These are phyloP conservation scores for Eucalyptus cladocalyx DNA, from an alignment of 345 rosid genomes.

Conservation along the genomic window DNA sequence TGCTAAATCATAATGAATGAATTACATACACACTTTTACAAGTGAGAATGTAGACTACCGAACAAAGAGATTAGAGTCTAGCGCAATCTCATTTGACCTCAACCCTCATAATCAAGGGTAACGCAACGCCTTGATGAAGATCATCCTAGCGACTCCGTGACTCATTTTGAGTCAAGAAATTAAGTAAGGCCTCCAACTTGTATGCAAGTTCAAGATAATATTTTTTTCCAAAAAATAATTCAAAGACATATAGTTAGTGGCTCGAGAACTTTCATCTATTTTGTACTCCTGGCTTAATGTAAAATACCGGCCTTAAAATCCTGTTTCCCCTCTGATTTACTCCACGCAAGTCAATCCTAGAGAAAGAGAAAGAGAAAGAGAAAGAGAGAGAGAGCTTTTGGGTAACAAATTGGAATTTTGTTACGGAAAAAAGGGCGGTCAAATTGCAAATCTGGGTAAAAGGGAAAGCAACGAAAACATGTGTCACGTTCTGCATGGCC, in stretches of 20 bases:
- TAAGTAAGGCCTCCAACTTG: not conserved
- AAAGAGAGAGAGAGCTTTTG: not conserved
- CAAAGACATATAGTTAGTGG: not conserved
- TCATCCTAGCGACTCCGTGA: not conserved
- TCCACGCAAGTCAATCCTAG: not conserved
- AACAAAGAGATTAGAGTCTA: not conserved
- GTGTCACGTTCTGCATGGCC: not conserved
- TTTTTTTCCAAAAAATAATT: not conserved
- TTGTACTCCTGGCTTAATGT: not conserved
- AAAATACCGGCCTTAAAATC: not conserved
- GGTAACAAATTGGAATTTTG: not conserved
- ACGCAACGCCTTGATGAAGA: not conserved
- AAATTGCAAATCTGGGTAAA: not conserved
- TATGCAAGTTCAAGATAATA: not conserved
- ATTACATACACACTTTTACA: not conserved
- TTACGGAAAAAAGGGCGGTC: not conserved
- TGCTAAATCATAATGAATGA: not conserved
- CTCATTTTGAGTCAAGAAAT: not conserved
- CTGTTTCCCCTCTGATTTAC: not conserved
- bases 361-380: not conserved
- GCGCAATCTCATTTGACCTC: not conserved
- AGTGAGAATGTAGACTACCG: not conserved
- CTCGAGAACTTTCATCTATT: not conserved
- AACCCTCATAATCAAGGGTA: not conserved
- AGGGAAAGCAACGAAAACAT: not conserved